Conservation (phyloP, 805 yeast species). For the Yarrowia sp. region DNA sequence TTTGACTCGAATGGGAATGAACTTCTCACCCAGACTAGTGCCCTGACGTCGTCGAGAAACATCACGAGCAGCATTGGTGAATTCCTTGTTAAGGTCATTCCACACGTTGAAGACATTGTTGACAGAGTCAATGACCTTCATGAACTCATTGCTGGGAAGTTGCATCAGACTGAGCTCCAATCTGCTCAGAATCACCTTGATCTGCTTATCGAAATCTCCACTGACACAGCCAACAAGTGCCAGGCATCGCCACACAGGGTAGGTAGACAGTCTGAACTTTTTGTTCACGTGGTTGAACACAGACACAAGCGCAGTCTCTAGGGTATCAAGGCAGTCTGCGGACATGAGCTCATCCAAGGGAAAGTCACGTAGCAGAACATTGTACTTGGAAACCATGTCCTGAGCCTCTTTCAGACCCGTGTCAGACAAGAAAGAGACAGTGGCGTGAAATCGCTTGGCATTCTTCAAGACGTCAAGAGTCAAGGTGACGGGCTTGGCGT, state of each 20-base stretch:
- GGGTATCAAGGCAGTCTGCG: slow-evolving; percentile 44
- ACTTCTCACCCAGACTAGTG: slow-evolving; percentile 50
- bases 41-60: slow-evolving; percentile 56
- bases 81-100: slow-evolving; percentile 61
- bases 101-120: slow-evolving; percentile 45
- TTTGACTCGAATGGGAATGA: slow-evolving; percentile 59
- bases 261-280: slow-evolving; percentile 54
- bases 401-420: slow-evolving; percentile 60
- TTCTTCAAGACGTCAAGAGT: slow-evolving; percentile 59
- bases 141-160: slow-evolving; percentile 44
- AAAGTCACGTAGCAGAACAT: slow-evolving; percentile 62
- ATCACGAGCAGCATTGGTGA: slow-evolving; percentile 67
- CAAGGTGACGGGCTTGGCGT: slow-evolving; percentile 49
- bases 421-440: slow-evolving; percentile 68
- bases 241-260: slow-evolving; percentile 64
- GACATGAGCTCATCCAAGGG: slow-evolving; percentile 60
- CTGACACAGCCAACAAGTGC: slow-evolving; percentile 64
- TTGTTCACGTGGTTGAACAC: slow-evolving; percentile 60
- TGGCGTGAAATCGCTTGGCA: slow-evolving; percentile 77
- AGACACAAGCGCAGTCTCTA: slow-evolving; percentile 46
- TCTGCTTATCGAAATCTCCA: slow-evolving; percentile 49
- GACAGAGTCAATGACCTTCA: slow-evolving; percentile 35
- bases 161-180: slow-evolving; percentile 44
- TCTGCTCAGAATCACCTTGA: slow-evolving; percentile 42
- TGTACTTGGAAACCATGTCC: slow-evolving; percentile 51